These are phyloP conservation scores for Trifolium repens DNA, from an alignment of 306 rosid species.

Conservation along the genomic window DNA sequence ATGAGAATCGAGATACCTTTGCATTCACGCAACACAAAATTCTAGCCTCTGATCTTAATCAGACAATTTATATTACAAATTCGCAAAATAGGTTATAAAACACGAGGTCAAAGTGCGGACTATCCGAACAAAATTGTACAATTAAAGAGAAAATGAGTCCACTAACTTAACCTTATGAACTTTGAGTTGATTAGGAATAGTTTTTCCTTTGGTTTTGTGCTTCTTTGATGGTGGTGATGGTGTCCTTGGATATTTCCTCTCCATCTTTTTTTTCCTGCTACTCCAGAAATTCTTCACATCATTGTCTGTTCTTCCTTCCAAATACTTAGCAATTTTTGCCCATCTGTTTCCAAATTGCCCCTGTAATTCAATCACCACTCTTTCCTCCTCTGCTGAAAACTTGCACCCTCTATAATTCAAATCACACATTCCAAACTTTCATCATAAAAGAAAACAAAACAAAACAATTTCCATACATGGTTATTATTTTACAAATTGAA, in stretches of 20 bases:
- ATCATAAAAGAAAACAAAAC: not conserved
- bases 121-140: not conserved
- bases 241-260: constrained; percentile 46
- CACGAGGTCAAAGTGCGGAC: not conserved
- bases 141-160: not conserved
- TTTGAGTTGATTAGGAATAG: constrained; percentile 34
- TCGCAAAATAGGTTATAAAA: not conserved
- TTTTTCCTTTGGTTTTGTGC: constrained; percentile 48
- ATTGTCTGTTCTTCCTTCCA: constrained; percentile 67
- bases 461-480: not conserved
- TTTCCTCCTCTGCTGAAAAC: constrained; percentile 67
- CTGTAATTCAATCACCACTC: constrained; percentile 65
- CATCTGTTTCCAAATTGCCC: constrained; percentile 71
- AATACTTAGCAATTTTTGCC: constrained; percentile 64
- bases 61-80: not conserved
- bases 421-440: not conserved
- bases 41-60: not conserved
- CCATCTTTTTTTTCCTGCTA: constrained; percentile 54
- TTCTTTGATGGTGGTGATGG: constrained; percentile 43
- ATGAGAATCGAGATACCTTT: not conserved
- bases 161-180: constrained; percentile 37
- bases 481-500: no score
- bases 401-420: constrained; percentile 57
- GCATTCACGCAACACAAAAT: not conserved
- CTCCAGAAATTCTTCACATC: constrained; percentile 81